These are phyloP conservation scores for Colletotrichum graminicola DNA, from an alignment of 2,329 filamentous ascomycete genomes.

Conservation along the genomic window DNA sequence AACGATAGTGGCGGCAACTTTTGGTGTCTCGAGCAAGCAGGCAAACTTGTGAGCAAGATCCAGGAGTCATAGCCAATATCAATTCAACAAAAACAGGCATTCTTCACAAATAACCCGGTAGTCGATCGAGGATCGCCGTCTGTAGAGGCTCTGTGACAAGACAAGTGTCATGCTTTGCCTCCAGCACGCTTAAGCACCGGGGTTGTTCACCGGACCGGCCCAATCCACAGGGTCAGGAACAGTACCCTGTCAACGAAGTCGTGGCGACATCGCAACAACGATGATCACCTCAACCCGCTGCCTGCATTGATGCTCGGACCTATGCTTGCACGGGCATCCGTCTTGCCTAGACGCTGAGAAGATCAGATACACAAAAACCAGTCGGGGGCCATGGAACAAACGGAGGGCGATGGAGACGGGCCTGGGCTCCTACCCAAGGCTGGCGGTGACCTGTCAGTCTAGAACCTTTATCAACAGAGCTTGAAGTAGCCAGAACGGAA, in stretches of 20 bases:
- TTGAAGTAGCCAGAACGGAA: not conserved
- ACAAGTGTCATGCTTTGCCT: not conserved
- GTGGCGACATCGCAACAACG: not conserved
- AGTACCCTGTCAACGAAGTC: not conserved
- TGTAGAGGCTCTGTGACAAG: not conserved
- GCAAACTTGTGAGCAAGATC: not conserved
- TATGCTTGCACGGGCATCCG: not conserved
- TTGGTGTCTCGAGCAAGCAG: not conserved
- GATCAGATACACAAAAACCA: not conserved
- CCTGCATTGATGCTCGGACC: not conserved
- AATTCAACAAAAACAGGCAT: not conserved
- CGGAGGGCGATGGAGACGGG: not conserved
- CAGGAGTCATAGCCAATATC: not conserved
- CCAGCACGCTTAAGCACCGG: not conserved
- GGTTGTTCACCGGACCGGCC: not conserved
- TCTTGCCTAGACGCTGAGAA: not conserved
- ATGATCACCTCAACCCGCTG: not conserved
- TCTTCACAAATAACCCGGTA: conserved; percentile 21
- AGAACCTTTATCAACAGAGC: not conserved
- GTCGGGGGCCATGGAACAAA: not conserved
- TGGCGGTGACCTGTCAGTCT: not conserved
- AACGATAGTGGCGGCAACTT: not conserved
- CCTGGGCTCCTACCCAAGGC: too few relatives aligned
- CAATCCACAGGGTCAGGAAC: not conserved
- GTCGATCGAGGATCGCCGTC: not conserved